Percentiles rank a stretch among this genome's conserved stretches.
phyloP scores from a whole-genome alignment of 768 basidiomycete genomes.

The Suillus paluster region DNA sequence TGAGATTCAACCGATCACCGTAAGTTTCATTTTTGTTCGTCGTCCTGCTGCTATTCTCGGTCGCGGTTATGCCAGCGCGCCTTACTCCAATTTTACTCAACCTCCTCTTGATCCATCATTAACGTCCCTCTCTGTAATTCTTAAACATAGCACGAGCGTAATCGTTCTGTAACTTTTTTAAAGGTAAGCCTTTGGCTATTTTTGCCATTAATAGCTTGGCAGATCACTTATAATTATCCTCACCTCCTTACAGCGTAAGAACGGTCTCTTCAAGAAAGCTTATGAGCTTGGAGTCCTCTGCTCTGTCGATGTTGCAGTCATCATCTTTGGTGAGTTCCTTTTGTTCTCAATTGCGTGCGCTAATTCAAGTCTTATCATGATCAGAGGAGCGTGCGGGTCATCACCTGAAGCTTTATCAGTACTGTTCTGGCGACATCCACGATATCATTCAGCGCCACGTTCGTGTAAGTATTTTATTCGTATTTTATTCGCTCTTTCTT shows the following conservation, averaged over 20 bases:
- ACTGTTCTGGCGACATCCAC: conserved; percentile 73
- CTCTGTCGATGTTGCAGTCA: conserved; percentile 86
- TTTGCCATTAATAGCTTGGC: conserved; percentile 49
- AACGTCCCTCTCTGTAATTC: conserved; percentile 36
- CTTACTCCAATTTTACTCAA: conserved; percentile 36
- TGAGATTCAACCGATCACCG: conserved; percentile 81
- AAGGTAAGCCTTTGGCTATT: conserved; percentile 77
- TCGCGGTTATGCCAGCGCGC: conserved; percentile 14
- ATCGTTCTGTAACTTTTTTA: conserved; percentile 89
- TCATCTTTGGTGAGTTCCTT: conserved; percentile 71
- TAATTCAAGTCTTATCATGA: conserved; percentile 39
- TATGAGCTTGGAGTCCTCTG: conserved; percentile 91
- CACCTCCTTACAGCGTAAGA: conserved; percentile 66
- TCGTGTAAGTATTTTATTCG: conserved; percentile 41
- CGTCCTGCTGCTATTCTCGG: conserved; percentile 25
- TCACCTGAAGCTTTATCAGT: conserved; percentile 82
- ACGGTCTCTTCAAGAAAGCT: conserved; percentile 90
- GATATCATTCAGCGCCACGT: conserved; percentile 73
- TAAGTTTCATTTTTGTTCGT: conserved; percentile 43
- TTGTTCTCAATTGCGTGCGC: conserved; percentile 9
- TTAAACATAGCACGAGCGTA: conserved; percentile 84
- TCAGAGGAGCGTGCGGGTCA: conserved; percentile 80
- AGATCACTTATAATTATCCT: conserved; percentile 39
- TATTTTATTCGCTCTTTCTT: not conserved
- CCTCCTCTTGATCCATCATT: conserved; percentile 34